A percentile compares a stretch with the other conserved stretches of the same genome.
These are phyloP conservation scores for Naganishia onofrii DNA, from an alignment of 768 basidiomycete genomes.

Conservation along the genomic window DNA sequence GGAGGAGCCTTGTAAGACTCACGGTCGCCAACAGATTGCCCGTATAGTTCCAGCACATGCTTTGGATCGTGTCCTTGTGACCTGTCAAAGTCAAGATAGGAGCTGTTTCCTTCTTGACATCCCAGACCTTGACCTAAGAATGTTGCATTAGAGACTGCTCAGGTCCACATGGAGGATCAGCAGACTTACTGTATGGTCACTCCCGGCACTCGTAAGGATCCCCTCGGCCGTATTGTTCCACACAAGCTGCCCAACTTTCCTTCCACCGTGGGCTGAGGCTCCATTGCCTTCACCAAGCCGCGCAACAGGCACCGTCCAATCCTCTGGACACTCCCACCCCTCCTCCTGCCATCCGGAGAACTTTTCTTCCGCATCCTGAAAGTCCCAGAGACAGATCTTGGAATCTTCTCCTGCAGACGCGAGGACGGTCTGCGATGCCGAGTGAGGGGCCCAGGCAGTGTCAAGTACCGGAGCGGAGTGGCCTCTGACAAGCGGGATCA, in stretches of 20 bases:
- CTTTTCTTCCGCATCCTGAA: conserved; percentile 56
- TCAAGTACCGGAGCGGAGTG: conserved; percentile 64
- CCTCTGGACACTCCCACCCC: conserved; percentile 63
- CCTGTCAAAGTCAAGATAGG: conserved; percentile 64
- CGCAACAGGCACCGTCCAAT: conserved; percentile 26
- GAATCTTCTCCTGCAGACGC: conserved; percentile 94
- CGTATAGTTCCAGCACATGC: conserved; percentile 72
- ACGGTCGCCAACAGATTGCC: conserved; percentile 76
- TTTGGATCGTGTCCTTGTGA: conserved; percentile 85
- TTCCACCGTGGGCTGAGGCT: conserved; percentile 47
- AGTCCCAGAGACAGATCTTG: conserved; percentile 86
- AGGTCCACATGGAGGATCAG: too few species aligned
- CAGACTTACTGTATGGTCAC: conserved; percentile 65
- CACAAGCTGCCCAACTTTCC: conserved; percentile 89
- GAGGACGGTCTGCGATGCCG: conserved; percentile 69
- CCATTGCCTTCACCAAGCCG: conserved; percentile 32
- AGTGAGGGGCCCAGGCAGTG: conserved; percentile 94
- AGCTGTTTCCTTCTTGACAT: conserved; percentile 68
- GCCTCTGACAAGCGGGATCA: conserved; percentile 83
- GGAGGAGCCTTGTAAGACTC: conserved; percentile 18
- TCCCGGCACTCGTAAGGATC: conserved; percentile 72
- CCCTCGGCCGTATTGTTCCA: conserved; percentile 90
- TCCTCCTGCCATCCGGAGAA: conserved; percentile 87
- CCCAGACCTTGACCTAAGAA: conserved; percentile 72
- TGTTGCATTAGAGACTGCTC: neutral